Evolutionary conservation across 805 yeast genomes (phyloP).

Genomic region (Ogataea glucozyma): DNA sequence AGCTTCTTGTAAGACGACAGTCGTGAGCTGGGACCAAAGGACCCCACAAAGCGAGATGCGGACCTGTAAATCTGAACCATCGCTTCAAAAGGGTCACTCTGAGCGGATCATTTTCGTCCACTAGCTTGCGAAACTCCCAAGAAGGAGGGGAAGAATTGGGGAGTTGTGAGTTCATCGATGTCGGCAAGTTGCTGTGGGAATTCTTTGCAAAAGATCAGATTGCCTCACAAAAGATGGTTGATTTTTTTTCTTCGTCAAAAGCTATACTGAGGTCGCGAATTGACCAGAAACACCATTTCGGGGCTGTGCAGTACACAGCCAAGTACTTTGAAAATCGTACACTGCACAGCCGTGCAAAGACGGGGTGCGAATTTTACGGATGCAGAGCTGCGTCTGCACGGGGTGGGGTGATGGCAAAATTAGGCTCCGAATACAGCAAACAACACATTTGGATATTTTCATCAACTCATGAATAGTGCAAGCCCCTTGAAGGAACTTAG

Average conservation of each 20-base stretch:
- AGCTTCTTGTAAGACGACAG: conserved; percentile 27
- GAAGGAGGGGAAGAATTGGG: conserved; percentile 12
- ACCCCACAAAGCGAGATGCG: conserved; percentile 33
- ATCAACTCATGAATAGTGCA: conserved; percentile 4
- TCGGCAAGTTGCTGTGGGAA: background rate
- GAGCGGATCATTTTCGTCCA: conserved; percentile 28
- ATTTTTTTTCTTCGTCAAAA: too few species aligned
- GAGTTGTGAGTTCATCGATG: conserved; percentile 3
- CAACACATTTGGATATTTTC: background rate
- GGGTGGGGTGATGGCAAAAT: background rate
- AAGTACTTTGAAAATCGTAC: too few species aligned
- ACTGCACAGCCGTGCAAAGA: too few species aligned
- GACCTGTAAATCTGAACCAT: conserved; percentile 31
- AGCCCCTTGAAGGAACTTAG: too few species aligned
- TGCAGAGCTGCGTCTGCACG: background rate
- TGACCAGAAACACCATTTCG: too few species aligned
- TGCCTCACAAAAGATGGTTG: too few species aligned
- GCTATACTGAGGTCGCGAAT: too few species aligned
- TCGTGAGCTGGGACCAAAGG: conserved; percentile 40
- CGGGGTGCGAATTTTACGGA: background rate
- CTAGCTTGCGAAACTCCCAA: conserved; percentile 25
- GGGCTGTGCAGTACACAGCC: too few species aligned
- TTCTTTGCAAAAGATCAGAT: background rate
- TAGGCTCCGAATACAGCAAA: too few species aligned
- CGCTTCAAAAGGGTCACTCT: conserved; percentile 22